These are phyloP conservation scores for Pleodorina starrii DNA, from an alignment of 139 green algal genomes.

Conservation along the genomic window DNA sequence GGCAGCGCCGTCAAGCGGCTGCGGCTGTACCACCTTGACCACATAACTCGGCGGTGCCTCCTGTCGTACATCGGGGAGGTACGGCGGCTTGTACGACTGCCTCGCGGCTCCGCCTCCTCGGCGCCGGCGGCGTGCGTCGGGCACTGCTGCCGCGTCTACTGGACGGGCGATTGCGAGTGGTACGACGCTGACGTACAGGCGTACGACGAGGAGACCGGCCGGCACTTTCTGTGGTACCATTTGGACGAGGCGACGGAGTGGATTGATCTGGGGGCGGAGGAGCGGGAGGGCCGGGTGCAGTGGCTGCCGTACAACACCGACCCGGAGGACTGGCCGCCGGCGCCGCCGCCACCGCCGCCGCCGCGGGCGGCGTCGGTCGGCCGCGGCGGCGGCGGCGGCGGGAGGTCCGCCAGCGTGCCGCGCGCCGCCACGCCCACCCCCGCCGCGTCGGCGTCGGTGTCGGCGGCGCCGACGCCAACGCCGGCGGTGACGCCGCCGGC, in stretches of 20 bases:
- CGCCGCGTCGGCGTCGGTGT: not conserved
- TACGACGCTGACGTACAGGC: conserved; percentile 75
- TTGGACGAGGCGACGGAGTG: conserved; percentile 67
- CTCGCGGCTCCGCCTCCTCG: not conserved
- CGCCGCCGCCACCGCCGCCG: conserved; percentile 24
- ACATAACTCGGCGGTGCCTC: not conserved
- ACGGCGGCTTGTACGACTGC: not conserved
- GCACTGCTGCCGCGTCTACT: conserved; percentile 72
- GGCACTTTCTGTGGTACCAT: conserved; percentile 78
- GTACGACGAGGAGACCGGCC: conserved; percentile 55
- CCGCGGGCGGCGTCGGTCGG: conserved; percentile 4
- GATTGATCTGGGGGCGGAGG: conserved; percentile 63
- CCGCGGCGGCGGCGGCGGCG: not conserved
- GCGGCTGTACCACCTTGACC: conserved; percentile 24
- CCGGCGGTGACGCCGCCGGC: not conserved
- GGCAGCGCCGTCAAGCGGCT: not conserved
- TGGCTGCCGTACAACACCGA: conserved; percentile 64
- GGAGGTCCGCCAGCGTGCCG: not conserved
- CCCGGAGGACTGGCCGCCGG: conserved; percentile 59
- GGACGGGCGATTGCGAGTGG: conserved; percentile 80
- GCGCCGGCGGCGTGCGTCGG: not conserved
- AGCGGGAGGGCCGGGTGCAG: conserved; percentile 64
- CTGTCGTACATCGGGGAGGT: not conserved
- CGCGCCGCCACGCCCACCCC: not conserved
- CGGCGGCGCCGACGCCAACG: conserved; percentile 43